Conservation (phyloP, 1,284 basidiomycete genomes). For the Earliella scabrosa region DNA sequence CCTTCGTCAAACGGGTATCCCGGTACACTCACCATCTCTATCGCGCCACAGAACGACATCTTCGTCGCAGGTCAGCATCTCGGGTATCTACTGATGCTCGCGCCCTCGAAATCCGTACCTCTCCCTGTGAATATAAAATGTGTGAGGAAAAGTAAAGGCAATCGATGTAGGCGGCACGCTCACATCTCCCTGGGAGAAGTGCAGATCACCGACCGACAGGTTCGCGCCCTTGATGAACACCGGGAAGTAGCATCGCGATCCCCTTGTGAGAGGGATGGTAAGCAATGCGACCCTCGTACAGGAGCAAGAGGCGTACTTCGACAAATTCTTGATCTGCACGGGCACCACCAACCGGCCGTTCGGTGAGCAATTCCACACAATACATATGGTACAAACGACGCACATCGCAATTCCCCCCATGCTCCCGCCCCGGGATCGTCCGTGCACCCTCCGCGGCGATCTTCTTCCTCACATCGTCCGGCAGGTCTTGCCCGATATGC, state of each 20-base stretch:
- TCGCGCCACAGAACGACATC: constrained; percentile 80
- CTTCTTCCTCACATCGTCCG: constrained; percentile 51
- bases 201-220: constrained; percentile 79
- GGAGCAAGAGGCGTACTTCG: constrained; percentile 42
- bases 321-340: constrained; percentile 73
- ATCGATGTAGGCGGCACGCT: constrained; percentile 24
- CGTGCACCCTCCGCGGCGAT: constrained; percentile 73
- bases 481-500: constrained; percentile 72
- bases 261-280: constrained; percentile 37
- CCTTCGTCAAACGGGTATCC: too few relatives aligned
- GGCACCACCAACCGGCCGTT: too few relatives aligned
- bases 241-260: constrained; percentile 77
- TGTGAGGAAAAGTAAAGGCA: not conserved
- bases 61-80: constrained; percentile 28
- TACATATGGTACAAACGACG: constrained; percentile 24
- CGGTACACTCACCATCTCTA: constrained; percentile 71
- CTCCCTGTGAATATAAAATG: constrained; percentile 48
- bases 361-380: too few relatives aligned
- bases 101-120: constrained; percentile 45
- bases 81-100: too few relatives aligned
- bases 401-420: constrained; percentile 84
- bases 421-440: constrained; percentile 78
- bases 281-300: not conserved
- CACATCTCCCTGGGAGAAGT: constrained; percentile 84
- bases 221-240: constrained; percentile 80